phyloP scores from a whole-genome alignment of 2,329 filamentous ascomycete species.

The Cladosporium sp. region DNA sequence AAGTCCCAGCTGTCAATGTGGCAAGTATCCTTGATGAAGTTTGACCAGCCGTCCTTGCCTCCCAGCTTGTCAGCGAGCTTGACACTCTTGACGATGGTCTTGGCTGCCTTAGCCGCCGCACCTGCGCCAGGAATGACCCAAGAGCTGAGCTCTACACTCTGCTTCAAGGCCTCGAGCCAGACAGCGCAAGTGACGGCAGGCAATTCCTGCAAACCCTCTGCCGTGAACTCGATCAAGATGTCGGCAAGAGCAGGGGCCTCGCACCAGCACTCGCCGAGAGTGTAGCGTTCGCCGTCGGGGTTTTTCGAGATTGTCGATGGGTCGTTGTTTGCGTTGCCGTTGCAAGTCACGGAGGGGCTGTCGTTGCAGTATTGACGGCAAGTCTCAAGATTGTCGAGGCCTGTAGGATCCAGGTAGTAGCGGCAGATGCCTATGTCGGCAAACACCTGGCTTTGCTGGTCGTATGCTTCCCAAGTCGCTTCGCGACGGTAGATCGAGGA shows the following conservation, averaged over 20 bases:
- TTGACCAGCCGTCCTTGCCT: not conserved
- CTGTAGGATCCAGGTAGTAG: conserved; percentile 4
- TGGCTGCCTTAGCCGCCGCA: not conserved
- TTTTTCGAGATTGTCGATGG: not conserved
- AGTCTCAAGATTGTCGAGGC: not conserved
- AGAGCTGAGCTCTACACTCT: not conserved
- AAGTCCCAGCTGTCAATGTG: conserved; percentile 5
- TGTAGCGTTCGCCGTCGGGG: conserved; percentile 3
- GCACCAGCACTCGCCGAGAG: conserved; percentile 1
- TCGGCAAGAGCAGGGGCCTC: not conserved
- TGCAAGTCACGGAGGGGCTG: not conserved
- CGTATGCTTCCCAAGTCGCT: not conserved
- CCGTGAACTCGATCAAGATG: not conserved
- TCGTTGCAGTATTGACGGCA: not conserved
- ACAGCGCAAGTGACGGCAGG: not conserved
- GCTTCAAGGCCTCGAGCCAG: conserved; percentile 4
- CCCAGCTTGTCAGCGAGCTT: conserved; percentile 1
- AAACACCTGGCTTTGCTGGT: not conserved
- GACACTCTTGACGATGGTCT: not conserved
- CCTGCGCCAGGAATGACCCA: not conserved
- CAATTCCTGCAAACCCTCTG: not conserved
- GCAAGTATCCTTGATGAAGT: conserved; percentile 1
- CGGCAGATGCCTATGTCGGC: conserved; percentile 5
- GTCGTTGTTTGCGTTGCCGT: not conserved
- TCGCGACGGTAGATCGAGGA: not conserved